Percentiles rank a stretch among this genome's conserved stretches.
phyloP scores from a whole-genome alignment of 1,284 basidiomycete species.

The Sphaerobolus stellatus region DNA sequence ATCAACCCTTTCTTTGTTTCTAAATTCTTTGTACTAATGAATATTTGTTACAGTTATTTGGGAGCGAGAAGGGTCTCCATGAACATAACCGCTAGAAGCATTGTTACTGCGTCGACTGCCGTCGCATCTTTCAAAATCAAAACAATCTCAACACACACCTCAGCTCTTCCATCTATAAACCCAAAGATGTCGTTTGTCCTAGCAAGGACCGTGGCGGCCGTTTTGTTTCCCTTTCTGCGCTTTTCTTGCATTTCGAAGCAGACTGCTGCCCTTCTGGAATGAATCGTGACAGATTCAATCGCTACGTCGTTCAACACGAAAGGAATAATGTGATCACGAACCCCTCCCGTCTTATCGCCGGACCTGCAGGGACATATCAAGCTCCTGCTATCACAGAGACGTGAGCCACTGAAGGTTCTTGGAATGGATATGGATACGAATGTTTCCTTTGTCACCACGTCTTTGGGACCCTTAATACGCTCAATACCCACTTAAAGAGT shows the following conservation, averaged over 20 bases:
- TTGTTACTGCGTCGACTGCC: conserved; percentile 47
- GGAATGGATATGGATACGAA: conserved; percentile 49
- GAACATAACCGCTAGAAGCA: conserved; percentile 53
- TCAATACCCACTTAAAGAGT: conserved; percentile 54
- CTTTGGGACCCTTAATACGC: conserved; percentile 35
- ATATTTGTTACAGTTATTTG: conserved; percentile 29
- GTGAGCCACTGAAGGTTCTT: conserved; percentile 42
- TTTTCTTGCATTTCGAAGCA: conserved; percentile 48
- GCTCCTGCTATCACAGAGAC: conserved; percentile 33
- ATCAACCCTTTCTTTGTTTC: no score
- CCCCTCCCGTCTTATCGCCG: conserved; percentile 30
- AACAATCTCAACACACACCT: conserved; percentile 27
- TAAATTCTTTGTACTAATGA: conserved; percentile 7
- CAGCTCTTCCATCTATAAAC: conserved; percentile 39
- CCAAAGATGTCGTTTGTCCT: conserved; percentile 39
- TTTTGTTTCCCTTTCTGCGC: conserved; percentile 45
- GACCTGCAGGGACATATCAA: conserved; percentile 30
- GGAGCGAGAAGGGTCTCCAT: conserved; percentile 34
- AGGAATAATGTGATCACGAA: conserved; percentile 35
- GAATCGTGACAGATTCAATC: conserved; percentile 30
- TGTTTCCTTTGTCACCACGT: conserved; percentile 52
- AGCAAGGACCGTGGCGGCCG: conserved; percentile 32
- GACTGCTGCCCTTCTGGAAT: conserved; percentile 39
- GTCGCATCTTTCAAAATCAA: conserved; percentile 36
- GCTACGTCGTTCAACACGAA: conserved; percentile 35